Evolutionary conservation across 2,329 filamentous ascomycete genomes (phyloP), one percentile per base, ranked within the genome.

Genomic region (Coleophoma eucalyptorum): DNA sequence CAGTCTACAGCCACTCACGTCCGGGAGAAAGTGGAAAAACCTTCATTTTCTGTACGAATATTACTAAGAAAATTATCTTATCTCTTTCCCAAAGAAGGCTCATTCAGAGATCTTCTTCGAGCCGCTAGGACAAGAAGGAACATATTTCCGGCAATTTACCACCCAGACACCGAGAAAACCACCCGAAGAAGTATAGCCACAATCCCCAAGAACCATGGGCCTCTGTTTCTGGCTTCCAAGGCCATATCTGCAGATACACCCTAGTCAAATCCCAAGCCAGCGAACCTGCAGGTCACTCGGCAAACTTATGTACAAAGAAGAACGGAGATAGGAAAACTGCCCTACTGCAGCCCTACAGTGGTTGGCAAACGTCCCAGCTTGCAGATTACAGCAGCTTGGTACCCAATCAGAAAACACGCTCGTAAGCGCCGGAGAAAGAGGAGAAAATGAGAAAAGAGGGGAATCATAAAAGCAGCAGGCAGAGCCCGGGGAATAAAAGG

Each of bases 381-480:
- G 35, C 15, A 38, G 35, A 38, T 6, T 15, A 38, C 13, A 4
- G 13, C 16, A 38, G 35, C 13, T 18, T 38, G 15, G 35, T 38
- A 26, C 35, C 35, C 15, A 38, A 38, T 38, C 13, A 38, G 6
- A 18, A 38, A 38, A 38, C 35, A 38, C 35, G 15, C 35, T 38
- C 13, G 35, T 18, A 38, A 18, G 15, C 16, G 35, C 35, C 35
- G 15, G 15, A 38, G 35, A 38, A 38, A 44, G 19, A 26, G 11
- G 26, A 44, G 42, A 19, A 44, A 16, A 44, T 13, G 18, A 16
- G 20, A n/a, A 12, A n/a, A 13, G 26, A 26, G 42, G 42, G 42
- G 21, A 15, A 44, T 44, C 42, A 44, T 44, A 44, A 44, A 44
- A 44, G 42, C 42, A 44, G 42, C 42, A 44, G 42, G 35, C 35